Evolutionary conservation across 164 flowering plant species (phyloP), one percentile per base, ranked within the genome.

Genomic region (Tinospora cordifolia): DNA sequence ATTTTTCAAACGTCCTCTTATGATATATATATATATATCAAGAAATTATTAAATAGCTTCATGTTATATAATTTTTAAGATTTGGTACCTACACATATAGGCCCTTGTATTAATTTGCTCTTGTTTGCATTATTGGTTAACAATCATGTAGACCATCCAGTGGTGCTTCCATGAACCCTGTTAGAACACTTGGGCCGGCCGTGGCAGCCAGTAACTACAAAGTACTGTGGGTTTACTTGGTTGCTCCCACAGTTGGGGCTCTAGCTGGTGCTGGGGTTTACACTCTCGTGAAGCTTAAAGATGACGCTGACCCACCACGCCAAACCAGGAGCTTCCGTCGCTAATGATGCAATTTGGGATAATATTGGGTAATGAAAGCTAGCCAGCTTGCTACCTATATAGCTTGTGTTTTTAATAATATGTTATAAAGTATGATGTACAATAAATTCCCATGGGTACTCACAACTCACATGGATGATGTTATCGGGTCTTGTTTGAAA

Each of bases 81-180:
- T 10, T 8, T 15, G 24, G 3, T 10, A n/a, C n/a, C n/a, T n/a
- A n/a, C n/a, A n/a, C n/a, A n/a, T n/a, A 40, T 8, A 22, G 26
- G 41, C 6, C n/a, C 9, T 9, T 24, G 40, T 66, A 40, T 66
- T 49, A 14, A 66, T 44, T 19, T 12, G 27, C 36, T 24, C 36
- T 24, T 22, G 30, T 14, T 21, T 34, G 24, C 21, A 8, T 39
- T 12, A n/a, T 22, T 54, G 30, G 8, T 46, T 30, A 41, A 21
- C 15, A 19, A 22, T 14, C 0, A 19, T 71, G 2, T 62, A 90
- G 99, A 73, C 86, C 90, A 17, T 77, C 89, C 1, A 90, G 82
- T 24, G 99, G 99, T 39, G 97, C 83, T 24, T 89, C 97, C 9
- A 91, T 91, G 97, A 91, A 91, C 70, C 97, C 95, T 0, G 95